Conservation (phyloP, 2,329 filamentous ascomycete genomes). For the Penicillium rolfsii region DNA sequence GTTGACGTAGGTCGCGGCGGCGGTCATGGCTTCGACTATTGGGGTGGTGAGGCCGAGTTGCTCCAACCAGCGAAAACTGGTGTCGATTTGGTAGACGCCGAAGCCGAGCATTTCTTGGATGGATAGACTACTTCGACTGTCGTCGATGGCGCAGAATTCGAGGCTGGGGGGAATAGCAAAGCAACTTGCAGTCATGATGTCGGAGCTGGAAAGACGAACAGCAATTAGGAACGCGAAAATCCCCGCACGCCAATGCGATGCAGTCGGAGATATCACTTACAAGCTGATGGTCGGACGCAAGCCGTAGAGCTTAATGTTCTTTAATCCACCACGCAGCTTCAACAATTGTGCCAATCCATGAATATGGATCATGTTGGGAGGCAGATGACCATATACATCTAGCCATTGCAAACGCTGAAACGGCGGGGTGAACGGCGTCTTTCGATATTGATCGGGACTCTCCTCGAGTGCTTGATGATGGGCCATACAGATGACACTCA, state of each 20-base stretch:
- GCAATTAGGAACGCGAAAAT: background rate
- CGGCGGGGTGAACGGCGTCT: constrained; percentile 39
- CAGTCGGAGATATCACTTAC: constrained; percentile 29
- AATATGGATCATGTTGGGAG: constrained; percentile 41
- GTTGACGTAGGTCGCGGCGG: constrained; percentile 37
- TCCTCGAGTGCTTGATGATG: constrained; percentile 35
- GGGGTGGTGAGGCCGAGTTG: constrained; percentile 33
- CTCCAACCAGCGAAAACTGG: constrained; percentile 28
- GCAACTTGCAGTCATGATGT: constrained; percentile 32
- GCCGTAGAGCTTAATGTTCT: constrained; percentile 41
- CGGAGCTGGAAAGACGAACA: constrained; percentile 29
- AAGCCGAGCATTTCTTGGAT: constrained; percentile 35
- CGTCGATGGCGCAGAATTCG: constrained; percentile 32
- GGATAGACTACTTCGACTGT: constrained; percentile 22
- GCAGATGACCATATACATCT: constrained; percentile 41
- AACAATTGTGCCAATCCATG: constrained; percentile 42
- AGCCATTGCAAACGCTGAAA: constrained; percentile 43
- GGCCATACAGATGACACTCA: constrained; percentile 43
- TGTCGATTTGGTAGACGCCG: constrained; percentile 29
- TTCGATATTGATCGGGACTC: constrained; percentile 15
- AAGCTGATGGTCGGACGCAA: constrained; percentile 44
- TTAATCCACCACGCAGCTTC: constrained; percentile 42
- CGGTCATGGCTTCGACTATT: constrained; percentile 38
- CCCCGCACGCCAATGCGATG: background rate
- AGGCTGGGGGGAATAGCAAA: constrained; percentile 32